Evolutionary conservation across 2,329 filamentous ascomycete species (phyloP), one percentile per base, ranked within the genome.

Genomic region (Aspergillus floridensis): DNA sequence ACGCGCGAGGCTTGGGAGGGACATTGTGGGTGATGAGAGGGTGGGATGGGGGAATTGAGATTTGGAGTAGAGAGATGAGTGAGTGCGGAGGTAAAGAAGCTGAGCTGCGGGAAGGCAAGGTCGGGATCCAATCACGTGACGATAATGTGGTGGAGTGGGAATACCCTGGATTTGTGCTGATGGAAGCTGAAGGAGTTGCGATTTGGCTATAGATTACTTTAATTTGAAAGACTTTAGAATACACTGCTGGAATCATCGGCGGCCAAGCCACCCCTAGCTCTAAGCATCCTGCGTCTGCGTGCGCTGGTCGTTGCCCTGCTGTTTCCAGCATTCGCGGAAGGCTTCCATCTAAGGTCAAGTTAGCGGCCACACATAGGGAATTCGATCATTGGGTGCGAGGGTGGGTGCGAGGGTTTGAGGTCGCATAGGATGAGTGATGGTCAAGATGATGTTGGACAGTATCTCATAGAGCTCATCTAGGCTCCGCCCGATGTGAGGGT

Each of bases 241-340:
- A 56, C 58, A 59, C 62, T 59, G 22, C 44, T 59, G 53, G 5
- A 53, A 24, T 11, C 44, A 5, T 26, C 2, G 38, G 3, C 16
- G 38, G 16, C 12, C 16, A 8, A 6, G 6, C 4, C n/a, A 7
- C 5, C 14, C 38, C 6, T n/a, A 7, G 14, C 2, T 6, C 56
- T 38, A 86, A 41, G 81, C 83, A 72, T 96, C 88, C 72, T 92
- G 93, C 47, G 84, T 88, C 56, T 83, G 83, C 0, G 93, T 97
- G 70, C 95, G 86, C 74, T 89, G 80, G 69, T 96, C 88, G 74
- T 98, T 98, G 52, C 92, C 88, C 69, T 96, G 88, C 64, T 82
- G 83, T 78, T 96, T 96, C 93, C 93, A 98, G 77, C 93, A 98
- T 69, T 89, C 84, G 70, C 87, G 88, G 74, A 98, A 98, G 2